Evolutionary conservation across 768 basidiomycete species (phyloP).

Genomic region (Tricholoma matsutake): DNA sequence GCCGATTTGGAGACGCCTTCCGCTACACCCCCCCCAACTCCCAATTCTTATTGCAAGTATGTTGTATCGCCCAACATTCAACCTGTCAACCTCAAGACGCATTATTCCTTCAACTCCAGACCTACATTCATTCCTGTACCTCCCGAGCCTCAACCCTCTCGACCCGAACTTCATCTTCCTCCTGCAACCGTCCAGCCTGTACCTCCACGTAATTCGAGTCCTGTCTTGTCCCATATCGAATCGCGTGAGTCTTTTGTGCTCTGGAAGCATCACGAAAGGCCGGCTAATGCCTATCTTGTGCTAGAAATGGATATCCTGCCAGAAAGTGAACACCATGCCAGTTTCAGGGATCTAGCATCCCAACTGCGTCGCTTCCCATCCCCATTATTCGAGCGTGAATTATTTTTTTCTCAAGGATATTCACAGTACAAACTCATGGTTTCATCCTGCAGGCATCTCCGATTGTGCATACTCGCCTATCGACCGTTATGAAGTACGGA

Average conservation of each 20-base stretch:
- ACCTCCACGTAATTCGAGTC: neutral
- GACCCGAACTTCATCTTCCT: neutral
- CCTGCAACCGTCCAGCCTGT: neutral
- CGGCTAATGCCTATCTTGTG: neutral
- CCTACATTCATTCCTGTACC: neutral
- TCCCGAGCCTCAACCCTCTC: neutral
- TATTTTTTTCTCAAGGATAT: neutral
- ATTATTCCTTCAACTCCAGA: neutral
- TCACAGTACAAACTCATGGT: too few species aligned
- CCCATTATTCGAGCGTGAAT: neutral
- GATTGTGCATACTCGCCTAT: neutral
- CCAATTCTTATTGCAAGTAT: neutral
- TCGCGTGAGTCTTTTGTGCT: neutral
- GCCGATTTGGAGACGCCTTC: slow-evolving; percentile 6
- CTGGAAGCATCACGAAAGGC: neutral
- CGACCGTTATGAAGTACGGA: neutral
- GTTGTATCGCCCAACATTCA: neutral
- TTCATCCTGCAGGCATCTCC: neutral
- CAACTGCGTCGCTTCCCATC: neutral
- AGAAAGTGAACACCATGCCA: neutral
- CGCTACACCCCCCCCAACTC: neutral
- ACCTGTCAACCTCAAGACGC: neutral
- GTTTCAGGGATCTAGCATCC: neutral
- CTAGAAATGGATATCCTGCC: neutral
- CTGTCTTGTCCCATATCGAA: neutral